A percentile compares a stretch with the other conserved stretches of the same genome.
These are phyloP conservation scores for Filosporella fistucella DNA, from an alignment of 495 filamentous ascomycete genomes.

Conservation along the genomic window DNA sequence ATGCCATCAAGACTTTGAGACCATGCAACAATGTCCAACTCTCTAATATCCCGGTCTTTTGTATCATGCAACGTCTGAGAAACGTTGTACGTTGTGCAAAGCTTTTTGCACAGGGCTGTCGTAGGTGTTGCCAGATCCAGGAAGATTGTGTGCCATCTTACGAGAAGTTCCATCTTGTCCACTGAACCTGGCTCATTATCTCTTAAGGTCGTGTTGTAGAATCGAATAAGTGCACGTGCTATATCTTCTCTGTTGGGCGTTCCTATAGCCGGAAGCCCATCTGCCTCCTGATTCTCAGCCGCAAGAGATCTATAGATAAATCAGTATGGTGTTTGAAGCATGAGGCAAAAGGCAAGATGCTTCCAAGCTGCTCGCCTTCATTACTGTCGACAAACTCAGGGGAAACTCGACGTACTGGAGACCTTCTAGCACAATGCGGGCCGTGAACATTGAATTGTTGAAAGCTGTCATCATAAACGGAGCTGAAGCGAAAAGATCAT, in stretches of 20 bases:
- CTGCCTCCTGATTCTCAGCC: slow-evolving; percentile 35
- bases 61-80: slow-evolving; percentile 34
- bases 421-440: slow-evolving; percentile 40
- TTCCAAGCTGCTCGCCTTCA: no score
- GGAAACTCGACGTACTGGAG: no score
- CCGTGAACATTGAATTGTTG: slow-evolving; percentile 36
- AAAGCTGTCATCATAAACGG: slow-evolving; percentile 8
- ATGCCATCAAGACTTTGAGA: slow-evolving; percentile 32
- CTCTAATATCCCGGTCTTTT: slow-evolving; percentile 17
- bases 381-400: no score
- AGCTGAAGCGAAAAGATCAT: slow-evolving; percentile 33
- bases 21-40: slow-evolving; percentile 33
- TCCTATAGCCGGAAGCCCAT: slow-evolving; percentile 29
- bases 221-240: slow-evolving; percentile 33
- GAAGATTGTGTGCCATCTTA: slow-evolving; percentile 44
- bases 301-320: slow-evolving; percentile 27
- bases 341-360: no score
- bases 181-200: slow-evolving; percentile 31
- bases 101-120: slow-evolving; percentile 32
- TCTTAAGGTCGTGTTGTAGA: slow-evolving; percentile 37
- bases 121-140: slow-evolving; percentile 40
- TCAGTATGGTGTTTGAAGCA: no score
- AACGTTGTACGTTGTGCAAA: slow-evolving; percentile 36
- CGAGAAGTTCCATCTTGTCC: slow-evolving; percentile 36
- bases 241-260: slow-evolving; percentile 36